Evolutionary conservation across 495 filamentous ascomycete species (phyloP).

Genomic region (Xylaria intraflava): DNA sequence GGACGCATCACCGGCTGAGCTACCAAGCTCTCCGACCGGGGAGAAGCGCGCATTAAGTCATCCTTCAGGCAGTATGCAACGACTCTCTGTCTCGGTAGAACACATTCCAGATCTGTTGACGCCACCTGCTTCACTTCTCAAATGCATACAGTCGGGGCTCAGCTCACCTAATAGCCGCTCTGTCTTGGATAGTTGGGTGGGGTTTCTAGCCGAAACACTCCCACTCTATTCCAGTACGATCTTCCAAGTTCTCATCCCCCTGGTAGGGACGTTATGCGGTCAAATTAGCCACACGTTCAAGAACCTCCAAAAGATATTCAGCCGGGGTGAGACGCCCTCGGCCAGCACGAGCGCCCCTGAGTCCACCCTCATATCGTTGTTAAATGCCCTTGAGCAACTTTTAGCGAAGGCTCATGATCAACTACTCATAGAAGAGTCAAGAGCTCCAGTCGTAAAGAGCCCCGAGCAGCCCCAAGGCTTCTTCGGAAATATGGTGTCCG

Average conservation of each 20-base stretch:
- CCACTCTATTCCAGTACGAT: constrained; percentile 75
- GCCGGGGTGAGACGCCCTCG: constrained; percentile 25
- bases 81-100: constrained; percentile 21
- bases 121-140: constrained; percentile 70
- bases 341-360: constrained; percentile 47
- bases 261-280: constrained; percentile 81
- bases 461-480: constrained; percentile 85
- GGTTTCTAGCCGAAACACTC: constrained; percentile 76
- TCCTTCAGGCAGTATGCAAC: constrained; percentile 21
- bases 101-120: constrained; percentile 32
- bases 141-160: constrained; percentile 77
- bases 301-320: constrained; percentile 53
- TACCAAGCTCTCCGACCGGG: constrained; percentile 35
- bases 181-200: constrained; percentile 85
- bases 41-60: constrained; percentile 35
- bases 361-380: constrained; percentile 63
- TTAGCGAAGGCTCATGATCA: constrained; percentile 83
- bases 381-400: constrained; percentile 85
- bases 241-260: constrained; percentile 81
- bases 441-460: constrained; percentile 58
- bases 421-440: constrained; percentile 68
- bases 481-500: constrained; percentile 95
- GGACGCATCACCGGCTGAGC: constrained; percentile 41
- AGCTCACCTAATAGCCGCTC: constrained; percentile 65
- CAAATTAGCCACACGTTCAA: constrained; percentile 66